Conservation (phyloP, 192 early-diverging fungal species). For the Obelidium mucronatum region DNA sequence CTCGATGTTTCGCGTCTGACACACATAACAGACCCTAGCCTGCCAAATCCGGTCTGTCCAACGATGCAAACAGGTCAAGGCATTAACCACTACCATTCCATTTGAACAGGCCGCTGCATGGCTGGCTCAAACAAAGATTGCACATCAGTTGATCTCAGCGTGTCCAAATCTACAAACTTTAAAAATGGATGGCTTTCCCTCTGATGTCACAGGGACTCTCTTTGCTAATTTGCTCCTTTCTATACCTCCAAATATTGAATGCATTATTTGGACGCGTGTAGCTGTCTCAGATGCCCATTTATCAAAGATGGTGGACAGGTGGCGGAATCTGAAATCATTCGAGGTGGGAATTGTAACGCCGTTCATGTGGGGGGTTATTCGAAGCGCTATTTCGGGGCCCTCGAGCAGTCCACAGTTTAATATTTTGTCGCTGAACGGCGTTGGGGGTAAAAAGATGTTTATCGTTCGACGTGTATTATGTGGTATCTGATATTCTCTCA, state of each 20-base stretch:
- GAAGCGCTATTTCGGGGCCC: background rate
- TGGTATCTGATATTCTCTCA: background rate
- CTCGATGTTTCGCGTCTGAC: conserved; percentile 13
- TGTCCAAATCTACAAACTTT: conserved; percentile 8
- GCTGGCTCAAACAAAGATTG: conserved; percentile 9
- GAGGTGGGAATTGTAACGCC: conserved; percentile 29
- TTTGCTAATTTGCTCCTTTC: conserved; percentile 19
- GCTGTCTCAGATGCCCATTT: conserved; percentile 26
- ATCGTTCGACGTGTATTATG: no score
- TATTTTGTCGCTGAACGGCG: conserved; percentile 17
- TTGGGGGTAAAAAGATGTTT: no score
- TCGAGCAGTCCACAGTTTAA: background rate
- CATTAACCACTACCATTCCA: background rate
- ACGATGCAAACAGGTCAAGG: background rate
- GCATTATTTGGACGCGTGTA: conserved; percentile 10
- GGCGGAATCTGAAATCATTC: conserved; percentile 13
- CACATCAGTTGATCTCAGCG: background rate
- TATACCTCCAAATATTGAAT: background rate
- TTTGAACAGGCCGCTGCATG: conserved; percentile 14
- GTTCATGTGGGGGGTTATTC: conserved; percentile 28
- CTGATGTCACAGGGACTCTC: conserved; percentile 23
- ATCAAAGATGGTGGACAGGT: conserved; percentile 25
- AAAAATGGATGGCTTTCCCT: conserved; percentile 22
- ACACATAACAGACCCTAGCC: background rate
- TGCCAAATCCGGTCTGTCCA: background rate